Base-by-base conservation (phyloP, 1,284 basidiomycete species). In the Cystobasidium pallidum region DNA sequence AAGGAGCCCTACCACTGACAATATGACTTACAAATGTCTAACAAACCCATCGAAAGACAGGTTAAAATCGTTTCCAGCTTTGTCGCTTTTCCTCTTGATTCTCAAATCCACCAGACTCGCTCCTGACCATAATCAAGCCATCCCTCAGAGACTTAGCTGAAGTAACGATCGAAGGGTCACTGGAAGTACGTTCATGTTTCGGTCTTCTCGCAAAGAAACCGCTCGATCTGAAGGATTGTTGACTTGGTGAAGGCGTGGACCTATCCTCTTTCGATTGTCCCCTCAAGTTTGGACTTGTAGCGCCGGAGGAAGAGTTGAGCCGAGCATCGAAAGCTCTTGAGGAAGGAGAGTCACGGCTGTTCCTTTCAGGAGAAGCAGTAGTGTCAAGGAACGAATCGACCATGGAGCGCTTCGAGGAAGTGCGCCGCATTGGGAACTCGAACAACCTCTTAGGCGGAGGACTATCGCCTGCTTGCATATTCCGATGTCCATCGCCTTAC, bases 341-440 rank as follows among this genome's bases (percentile, higher is more conserved):
- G 34, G 47, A 24, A 15, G 36, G 32, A 2, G 3, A 58, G 51
- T 21, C 19, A 28, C n/a, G 21, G 13, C 17, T 34, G 2, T 36
- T 51, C 11, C 59, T 26, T 26, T 63, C 68, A 8, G 68, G 68
- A 26, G 68, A 71, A 21, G 68, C 57, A 8, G 68, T 52, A 2
- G 55, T 52, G 19, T 71, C 68, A 6, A 71, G 34, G 59, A 71
- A 71, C 4, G 68, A 71, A 30, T 64, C 54, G 2, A 36, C 24
- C 13, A n/a, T 34, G 13, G 49, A 13, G 8, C 64, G 64, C 17
- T 52, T 52, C 26, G 49, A 43, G 26, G 51, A 26, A 21, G 11
- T 49, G 32, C 51, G 49, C 2, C 47, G 26, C 47, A 51, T 64
- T 2, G 62, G 62, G 30, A 64, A 64, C n/a, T 64, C 62, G 32